phyloP scores from a whole-genome alignment of 2,329 filamentous ascomycete genomes.

The Botryosphaeria agaves region DNA sequence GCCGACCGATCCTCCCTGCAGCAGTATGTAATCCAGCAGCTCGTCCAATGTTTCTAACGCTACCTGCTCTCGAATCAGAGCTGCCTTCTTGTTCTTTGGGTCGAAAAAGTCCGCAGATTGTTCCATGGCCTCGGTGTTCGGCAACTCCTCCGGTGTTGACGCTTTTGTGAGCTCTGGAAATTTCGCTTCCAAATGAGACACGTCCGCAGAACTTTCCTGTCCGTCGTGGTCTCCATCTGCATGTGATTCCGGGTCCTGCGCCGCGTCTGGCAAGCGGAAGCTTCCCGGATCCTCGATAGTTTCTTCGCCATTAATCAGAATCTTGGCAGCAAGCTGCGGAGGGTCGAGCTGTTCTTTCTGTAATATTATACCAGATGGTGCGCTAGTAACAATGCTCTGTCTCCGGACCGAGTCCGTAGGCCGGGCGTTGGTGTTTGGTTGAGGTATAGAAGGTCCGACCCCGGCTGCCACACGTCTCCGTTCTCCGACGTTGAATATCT shows the following conservation, averaged over 20 bases:
- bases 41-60: constrained; percentile 88
- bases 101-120: constrained; percentile 93
- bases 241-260: constrained; percentile 10
- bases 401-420: constrained; percentile 4
- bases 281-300: constrained; percentile 18
- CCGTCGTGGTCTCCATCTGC: constrained; percentile 11
- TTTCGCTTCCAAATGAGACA: constrained; percentile 13
- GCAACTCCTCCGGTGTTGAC: constrained; percentile 8
- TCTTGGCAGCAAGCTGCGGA: constrained; percentile 29
- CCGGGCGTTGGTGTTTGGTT: constrained; percentile 11
- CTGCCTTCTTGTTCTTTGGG: constrained; percentile 66
- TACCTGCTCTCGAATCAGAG: constrained; percentile 75
- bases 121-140: constrained; percentile 44
- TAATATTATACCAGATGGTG: constrained; percentile 7
- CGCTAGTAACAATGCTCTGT: constrained; percentile 7
- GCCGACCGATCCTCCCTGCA: constrained; percentile 70
- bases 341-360: constrained; percentile 8
- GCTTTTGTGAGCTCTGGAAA: constrained; percentile 14
- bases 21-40: constrained; percentile 72
- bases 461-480: constrained; percentile 64
- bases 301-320: constrained; percentile 40
- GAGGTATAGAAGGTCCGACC: constrained; percentile 21
- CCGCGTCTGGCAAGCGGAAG: constrained; percentile 13
- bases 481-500: constrained; percentile 95
- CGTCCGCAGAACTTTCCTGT: background rate